Conservation (phyloP, 1,284 basidiomycete genomes). For the Cryptococcus sp. region DNA sequence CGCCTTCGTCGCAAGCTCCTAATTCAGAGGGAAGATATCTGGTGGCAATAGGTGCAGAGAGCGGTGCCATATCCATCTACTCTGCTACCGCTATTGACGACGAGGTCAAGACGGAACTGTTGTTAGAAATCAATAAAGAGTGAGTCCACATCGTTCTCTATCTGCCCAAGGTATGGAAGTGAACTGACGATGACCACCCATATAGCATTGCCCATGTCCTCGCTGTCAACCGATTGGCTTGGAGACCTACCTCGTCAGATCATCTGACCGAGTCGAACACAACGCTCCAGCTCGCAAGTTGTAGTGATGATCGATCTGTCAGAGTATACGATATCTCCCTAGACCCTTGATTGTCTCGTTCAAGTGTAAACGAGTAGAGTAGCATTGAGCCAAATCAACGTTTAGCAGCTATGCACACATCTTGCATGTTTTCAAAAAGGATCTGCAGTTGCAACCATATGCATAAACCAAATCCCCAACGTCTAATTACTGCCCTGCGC, state of each 20-base stretch:
- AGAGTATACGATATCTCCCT: conserved; percentile 35
- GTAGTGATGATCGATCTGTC: conserved; percentile 53
- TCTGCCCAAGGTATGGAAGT: no score
- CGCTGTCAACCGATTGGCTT: conserved; percentile 51
- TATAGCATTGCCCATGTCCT: conserved; percentile 47
- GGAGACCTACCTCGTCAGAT: conserved; percentile 19
- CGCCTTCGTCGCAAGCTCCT: not conserved
- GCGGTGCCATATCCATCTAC: conserved; percentile 46
- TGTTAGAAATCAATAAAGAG: conserved; percentile 20
- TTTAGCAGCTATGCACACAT: no score
- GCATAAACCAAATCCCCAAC: not conserved
- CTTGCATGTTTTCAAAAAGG: no score
- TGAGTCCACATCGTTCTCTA: conserved; percentile 13
- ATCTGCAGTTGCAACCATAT: not conserved
- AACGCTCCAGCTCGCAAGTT: conserved; percentile 47
- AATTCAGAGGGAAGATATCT: conserved; percentile 18
- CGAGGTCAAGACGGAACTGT: conserved; percentile 8
- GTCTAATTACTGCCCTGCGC: not conserved
- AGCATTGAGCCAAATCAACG: no score
- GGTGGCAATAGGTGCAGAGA: conserved; percentile 53
- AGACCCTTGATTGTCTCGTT: not conserved
- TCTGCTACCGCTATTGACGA: conserved; percentile 8
- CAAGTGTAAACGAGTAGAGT: not conserved
- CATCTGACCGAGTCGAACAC: not conserved
- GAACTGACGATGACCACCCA: not conserved